A percentile compares a stretch with the other conserved stretches of the same genome.
Evolutionary conservation across 2,329 filamentous ascomycete genomes (phyloP).

Genomic region (Fusarium sp.): DNA sequence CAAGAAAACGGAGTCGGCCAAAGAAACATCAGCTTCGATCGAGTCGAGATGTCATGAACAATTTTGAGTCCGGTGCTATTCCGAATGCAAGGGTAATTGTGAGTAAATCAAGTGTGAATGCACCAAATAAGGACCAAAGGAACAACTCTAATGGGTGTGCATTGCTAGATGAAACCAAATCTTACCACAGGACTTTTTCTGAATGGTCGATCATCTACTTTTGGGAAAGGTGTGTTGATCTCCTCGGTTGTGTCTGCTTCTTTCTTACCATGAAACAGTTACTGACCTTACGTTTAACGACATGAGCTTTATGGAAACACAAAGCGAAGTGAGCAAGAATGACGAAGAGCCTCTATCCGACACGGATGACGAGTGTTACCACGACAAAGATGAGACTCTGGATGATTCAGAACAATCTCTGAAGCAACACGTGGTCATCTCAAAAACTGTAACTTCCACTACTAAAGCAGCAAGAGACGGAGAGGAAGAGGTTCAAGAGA

Average conservation of each 20-base stretch:
- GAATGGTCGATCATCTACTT: conserved; percentile 51
- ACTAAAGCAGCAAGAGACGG: background rate
- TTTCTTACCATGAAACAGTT: conserved; percentile 52
- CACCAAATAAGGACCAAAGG: background rate
- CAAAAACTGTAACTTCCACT: background rate
- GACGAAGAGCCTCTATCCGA: background rate
- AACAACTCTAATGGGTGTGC: conserved; percentile 8
- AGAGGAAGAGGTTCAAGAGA: background rate
- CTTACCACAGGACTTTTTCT: conserved; percentile 54
- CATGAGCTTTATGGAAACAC: conserved; percentile 60
- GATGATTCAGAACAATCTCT: background rate
- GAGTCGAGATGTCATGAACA: conserved; percentile 66
- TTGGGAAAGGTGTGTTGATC: conserved; percentile 39
- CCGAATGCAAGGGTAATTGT: conserved; percentile 57
- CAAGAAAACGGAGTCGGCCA: conserved; percentile 14
- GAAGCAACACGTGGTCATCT: background rate
- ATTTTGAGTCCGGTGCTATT: conserved; percentile 70
- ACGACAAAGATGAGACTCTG: background rate
- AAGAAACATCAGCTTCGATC: conserved; percentile 54
- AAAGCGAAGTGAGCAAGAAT: conserved; percentile 29
- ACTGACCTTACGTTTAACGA: conserved; percentile 68
- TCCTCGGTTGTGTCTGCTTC: background rate
- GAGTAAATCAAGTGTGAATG: conserved; percentile 6
- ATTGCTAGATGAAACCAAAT: conserved; percentile 53
- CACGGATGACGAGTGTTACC: background rate